Evolutionary conservation across 352 stramenopile species (phyloP), one percentile per base, ranked within the genome.

Genomic region (Phytophthora fragariae): DNA sequence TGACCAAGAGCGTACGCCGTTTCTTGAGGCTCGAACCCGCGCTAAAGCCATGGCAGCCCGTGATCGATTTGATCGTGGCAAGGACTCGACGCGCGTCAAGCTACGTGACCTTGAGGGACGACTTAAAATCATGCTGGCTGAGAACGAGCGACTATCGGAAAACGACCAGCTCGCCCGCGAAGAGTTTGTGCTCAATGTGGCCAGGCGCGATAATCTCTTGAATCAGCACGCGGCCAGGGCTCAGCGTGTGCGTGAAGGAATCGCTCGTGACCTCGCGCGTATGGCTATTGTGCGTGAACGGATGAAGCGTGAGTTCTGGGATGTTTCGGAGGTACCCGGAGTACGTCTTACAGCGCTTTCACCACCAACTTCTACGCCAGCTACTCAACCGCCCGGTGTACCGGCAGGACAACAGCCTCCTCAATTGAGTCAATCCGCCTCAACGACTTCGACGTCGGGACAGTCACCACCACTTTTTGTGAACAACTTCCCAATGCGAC

Each of bases 241-340:
- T 5, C 71, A 92, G n/a, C 75, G 76, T 10, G 82, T 97, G 3
- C 83, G 85, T 4, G 78, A 90, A 19, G 77, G 83, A 15, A 94
- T 97, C 35, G 65, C 82, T 46, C 81, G 74, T 3, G 89, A 97
- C 35, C 73, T 97, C 21, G 81, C 85, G 4, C 84, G 89, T 24
- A 92, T 93, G 75, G 85, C 81, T 27, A 84, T 97, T 53, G 79
- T 97, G 2, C 85, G 87, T 4, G 82, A 93, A 53, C 84, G 92
- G 33, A 97, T 98, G 86, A 93, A 92, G 77, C 65, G 62, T n/a
- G 92, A 98, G 72, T 98, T 96, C 67, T 98, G 93, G 93, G 93
- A 98, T 70, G 77, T 79, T 12, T 86, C 93, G 31, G 88, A 90
- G 19, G 79, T 90, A 8, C 84, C 92, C 17, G 88, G 83, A 3